A percentile compares a stretch with the other conserved stretches of the same genome.
These are phyloP conservation scores for Limtongia smithiae DNA, from an alignment of 805 yeast species.

Conservation along the genomic window DNA sequence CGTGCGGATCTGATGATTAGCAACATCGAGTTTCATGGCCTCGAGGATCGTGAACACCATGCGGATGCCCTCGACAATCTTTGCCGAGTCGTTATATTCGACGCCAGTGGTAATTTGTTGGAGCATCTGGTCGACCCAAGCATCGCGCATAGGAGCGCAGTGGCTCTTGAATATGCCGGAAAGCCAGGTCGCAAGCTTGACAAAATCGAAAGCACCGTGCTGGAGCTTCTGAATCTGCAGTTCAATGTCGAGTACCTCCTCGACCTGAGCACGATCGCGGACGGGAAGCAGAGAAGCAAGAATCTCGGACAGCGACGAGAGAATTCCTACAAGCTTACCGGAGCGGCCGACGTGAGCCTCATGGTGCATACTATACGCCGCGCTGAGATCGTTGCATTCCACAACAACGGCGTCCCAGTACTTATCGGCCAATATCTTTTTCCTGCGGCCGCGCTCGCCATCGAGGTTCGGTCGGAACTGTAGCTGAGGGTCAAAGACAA, in stretches of 20 bases:
- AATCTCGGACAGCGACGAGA: slow-evolving; percentile 74
- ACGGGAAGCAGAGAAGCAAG: slow-evolving; percentile 71
- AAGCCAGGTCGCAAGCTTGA: slow-evolving; percentile 68
- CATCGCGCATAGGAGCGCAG: slow-evolving; percentile 94
- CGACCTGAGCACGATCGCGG: slow-evolving; percentile 64
- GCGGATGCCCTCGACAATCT: slow-evolving; percentile 71
- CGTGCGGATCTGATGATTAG: slow-evolving; percentile 87
- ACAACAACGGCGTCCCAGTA: slow-evolving; percentile 76
- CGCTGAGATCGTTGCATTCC: slow-evolving; percentile 50
- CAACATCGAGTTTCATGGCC: slow-evolving; percentile 92
- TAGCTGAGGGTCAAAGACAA: slow-evolving; percentile 83
- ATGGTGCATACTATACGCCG: neutral
- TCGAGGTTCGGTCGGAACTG: slow-evolving; percentile 89
- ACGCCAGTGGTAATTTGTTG: slow-evolving; percentile 42
- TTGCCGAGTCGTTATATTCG: slow-evolving; percentile 21
- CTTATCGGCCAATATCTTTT: slow-evolving; percentile 68
- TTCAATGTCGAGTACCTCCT: slow-evolving; percentile 72
- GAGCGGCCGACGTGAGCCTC: slow-evolving; percentile 25
- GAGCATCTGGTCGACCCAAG: slow-evolving; percentile 83
- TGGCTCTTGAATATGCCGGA: slow-evolving; percentile 76
- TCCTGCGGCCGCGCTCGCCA: slow-evolving; percentile 82
- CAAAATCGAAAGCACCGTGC: slow-evolving; percentile 63
- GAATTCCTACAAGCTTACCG: slow-evolving; percentile 58
- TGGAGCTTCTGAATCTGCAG: slow-evolving; percentile 69
- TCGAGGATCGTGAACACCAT: slow-evolving; percentile 78